These are phyloP conservation scores for Penicillium sp. DNA, from an alignment of 2,329 filamentous ascomycete genomes.

Conservation along the genomic window DNA sequence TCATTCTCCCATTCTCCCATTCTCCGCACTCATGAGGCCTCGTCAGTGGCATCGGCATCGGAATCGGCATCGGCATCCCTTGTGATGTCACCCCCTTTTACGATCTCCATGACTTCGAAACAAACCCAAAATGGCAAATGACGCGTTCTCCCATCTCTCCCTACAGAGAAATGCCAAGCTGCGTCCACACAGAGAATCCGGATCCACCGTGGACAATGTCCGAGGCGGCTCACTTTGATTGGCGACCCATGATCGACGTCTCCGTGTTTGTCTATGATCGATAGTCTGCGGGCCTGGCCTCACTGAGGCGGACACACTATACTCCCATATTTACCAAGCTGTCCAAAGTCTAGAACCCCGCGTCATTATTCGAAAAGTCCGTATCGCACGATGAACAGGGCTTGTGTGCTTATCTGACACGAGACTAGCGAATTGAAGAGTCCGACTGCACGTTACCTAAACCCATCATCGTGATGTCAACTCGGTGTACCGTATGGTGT, in stretches of 20 bases:
- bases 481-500: neutral
- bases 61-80: slow-evolving; percentile 1
- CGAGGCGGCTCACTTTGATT: neutral
- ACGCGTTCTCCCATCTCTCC: slow-evolving; percentile 14
- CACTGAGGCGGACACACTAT: neutral
- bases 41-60: slow-evolving; percentile 4
- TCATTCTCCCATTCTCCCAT: too few species aligned
- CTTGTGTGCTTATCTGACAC: neutral
- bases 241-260: slow-evolving; percentile 4
- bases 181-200: slow-evolving; percentile 2
- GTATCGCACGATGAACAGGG: neutral
- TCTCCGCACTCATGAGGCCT: neutral
- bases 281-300: neutral
- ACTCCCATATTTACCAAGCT: too few species aligned
- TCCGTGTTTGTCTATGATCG: neutral
- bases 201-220: slow-evolving; percentile 13
- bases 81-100: slow-evolving; percentile 9
- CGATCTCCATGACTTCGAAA: neutral
- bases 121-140: slow-evolving; percentile 7
- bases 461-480: neutral
- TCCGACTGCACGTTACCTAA: neutral
- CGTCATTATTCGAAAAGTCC: neutral
- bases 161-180: slow-evolving; percentile 11
- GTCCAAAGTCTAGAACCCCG: neutral
- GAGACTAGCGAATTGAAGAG: neutral